Base-by-base conservation (phyloP, 495 filamentous ascomycete genomes). In the Podospora australis region DNA sequence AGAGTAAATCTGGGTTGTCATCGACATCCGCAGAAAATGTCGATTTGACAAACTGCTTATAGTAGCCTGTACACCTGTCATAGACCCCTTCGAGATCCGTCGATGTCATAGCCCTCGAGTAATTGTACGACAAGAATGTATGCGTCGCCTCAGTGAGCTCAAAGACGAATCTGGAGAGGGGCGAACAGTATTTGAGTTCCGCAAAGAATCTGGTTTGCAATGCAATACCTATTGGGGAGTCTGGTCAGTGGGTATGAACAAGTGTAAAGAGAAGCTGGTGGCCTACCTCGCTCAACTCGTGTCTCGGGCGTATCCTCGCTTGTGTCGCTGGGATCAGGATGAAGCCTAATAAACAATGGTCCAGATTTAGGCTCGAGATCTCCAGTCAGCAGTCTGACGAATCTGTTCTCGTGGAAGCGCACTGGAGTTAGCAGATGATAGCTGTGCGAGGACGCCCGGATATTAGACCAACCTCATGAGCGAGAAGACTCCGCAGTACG, bases 201-300 rank as follows among this genome's bases (percentile, higher is more conserved):
- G 41, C 36, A 21, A 58, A 60, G 39, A 63, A 61, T 9, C 54
- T 49, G 38, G 52, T 48, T 35, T 63, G 58, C 11, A 63, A 21
- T 2, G 53, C 44, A 1, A 63, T 56, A 5, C 60, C 60, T 63
- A 19, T 3, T 11, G 4, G 13, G 9, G 16, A 38, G 19, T 52
- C 14, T 35, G 4, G n/a, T 36, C n/a, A n/a, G n/a, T n/a, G n/a
- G n/a, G n/a, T n/a, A n/a, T n/a, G n/a, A n/a, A n/a, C n/a, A n/a
- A n/a, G n/a, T n/a, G n/a, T n/a, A n/a, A n/a, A n/a, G n/a, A n/a
- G n/a, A n/a, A n/a, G n/a, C n/a, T n/a, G n/a, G n/a, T n/a, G n/a
- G n/a, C n/a, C n/a, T n/a, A 63, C 60, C 60, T 59, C 60, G 53
- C 24, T 63, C 55, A 6, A 61, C 38, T 2, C 58, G 55, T 8